phyloP scores from a whole-genome alignment of 192 early-diverging fungal genomes.

The Rhizophagus prolifer region DNA sequence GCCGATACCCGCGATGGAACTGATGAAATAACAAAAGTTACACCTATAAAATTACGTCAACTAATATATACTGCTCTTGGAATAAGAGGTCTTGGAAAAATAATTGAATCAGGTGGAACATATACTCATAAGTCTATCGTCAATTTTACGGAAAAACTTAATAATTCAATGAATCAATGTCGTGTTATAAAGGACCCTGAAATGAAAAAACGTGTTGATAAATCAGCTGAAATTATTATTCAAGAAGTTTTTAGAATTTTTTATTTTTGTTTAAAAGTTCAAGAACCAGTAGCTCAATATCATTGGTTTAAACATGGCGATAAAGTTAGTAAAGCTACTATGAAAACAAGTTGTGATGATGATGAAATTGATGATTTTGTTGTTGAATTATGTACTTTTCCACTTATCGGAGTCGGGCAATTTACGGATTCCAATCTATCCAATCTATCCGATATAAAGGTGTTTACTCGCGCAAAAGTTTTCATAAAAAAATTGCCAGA shows the following conservation, averaged over 20 bases:
- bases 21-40: background rate
- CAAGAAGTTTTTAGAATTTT: background rate
- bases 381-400: constrained; percentile 3
- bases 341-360: background rate
- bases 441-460: too few species aligned
- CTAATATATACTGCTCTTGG: constrained; percentile 12
- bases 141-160: too few species aligned
- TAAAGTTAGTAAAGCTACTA: background rate
- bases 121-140: too few species aligned
- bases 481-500: too few species aligned
- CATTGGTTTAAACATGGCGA: background rate
- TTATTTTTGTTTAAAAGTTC: background rate
- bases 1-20: background rate
- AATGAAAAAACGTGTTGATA: background rate
- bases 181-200: background rate
- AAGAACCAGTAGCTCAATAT: background rate
- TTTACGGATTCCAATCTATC: too few species aligned
- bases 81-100: background rate
- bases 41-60: background rate
- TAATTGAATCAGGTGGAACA: too few species aligned
- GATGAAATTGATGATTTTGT: background rate
- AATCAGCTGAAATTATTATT: background rate
- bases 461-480: too few species aligned
- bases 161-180: too few species aligned
- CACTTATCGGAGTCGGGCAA: too few species aligned